phyloP scores from a whole-genome alignment of 768 basidiomycete genomes.

The Harrya chromipes region DNA sequence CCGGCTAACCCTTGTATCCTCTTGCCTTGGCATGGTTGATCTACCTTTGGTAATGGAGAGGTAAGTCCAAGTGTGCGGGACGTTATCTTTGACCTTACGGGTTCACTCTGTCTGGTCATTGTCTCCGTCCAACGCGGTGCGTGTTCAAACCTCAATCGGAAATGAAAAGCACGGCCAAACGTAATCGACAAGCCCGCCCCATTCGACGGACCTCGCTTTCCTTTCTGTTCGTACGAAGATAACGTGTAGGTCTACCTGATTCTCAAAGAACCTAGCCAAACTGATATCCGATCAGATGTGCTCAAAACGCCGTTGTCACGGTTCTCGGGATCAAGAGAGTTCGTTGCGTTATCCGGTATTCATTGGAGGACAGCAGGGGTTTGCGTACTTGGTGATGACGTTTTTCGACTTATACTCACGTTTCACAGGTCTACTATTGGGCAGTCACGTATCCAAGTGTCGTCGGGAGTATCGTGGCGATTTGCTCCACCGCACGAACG shows the following conservation, averaged over 20 bases:
- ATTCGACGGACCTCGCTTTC: conserved; percentile 32
- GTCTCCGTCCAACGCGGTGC: conserved; percentile 29
- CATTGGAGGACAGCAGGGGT: too few species aligned
- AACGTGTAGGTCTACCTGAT: conserved; percentile 18
- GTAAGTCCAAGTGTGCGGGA: too few species aligned
- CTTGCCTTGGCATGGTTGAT: too few species aligned
- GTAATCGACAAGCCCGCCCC: conserved; percentile 22
- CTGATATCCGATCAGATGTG: conserved; percentile 34
- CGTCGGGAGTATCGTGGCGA: conserved; percentile 32
- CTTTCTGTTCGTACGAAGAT: conserved; percentile 28
- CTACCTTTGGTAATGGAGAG: too few species aligned
- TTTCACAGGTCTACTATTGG: conserved; percentile 54
- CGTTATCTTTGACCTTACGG: too few species aligned
- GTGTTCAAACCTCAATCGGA: not conserved
- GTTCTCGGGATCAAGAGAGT: conserved; percentile 27
- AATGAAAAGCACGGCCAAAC: not conserved
- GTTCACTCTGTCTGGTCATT: too few species aligned
- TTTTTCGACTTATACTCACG: conserved; percentile 54
- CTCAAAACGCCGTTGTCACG: conserved; percentile 47
- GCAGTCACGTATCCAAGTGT: conserved; percentile 48
- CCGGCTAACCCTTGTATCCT: too few species aligned
- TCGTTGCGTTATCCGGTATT: conserved; percentile 28
- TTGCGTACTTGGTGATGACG: not conserved
- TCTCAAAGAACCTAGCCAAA: not conserved
- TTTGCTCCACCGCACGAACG: conserved; percentile 34